Conservation (phyloP, 2,329 filamentous ascomycete species). For the Huntiella omanensis region DNA sequence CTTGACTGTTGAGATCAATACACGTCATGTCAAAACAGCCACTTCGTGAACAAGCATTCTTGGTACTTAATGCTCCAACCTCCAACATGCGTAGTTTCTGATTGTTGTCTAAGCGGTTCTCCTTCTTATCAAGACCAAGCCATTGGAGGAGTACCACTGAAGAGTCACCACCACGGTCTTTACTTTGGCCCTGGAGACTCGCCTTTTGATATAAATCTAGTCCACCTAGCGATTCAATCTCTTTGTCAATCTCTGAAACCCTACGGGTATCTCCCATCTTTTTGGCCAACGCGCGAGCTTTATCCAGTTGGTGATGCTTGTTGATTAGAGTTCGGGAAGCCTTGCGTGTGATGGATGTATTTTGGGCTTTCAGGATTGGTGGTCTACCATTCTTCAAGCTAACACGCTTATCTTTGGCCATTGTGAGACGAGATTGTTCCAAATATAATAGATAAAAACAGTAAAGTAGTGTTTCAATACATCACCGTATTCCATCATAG, state of each 20-base stretch:
- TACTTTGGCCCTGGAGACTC: constrained; percentile 48
- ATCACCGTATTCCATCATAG: no score
- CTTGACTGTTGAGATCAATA: constrained; percentile 83
- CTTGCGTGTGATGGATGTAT: constrained; percentile 35
- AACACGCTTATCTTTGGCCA: constrained; percentile 18
- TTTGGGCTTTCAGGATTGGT: constrained; percentile 29
- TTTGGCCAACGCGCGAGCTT: constrained; percentile 37
- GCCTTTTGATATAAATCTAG: constrained; percentile 46
- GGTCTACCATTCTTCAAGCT: constrained; percentile 27
- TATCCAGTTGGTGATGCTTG: constrained; percentile 45
- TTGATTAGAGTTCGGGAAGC: constrained; percentile 47
- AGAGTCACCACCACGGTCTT: constrained; percentile 48
- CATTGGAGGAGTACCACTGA: constrained; percentile 45
- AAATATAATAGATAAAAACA: neutral
- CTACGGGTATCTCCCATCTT: constrained; percentile 31
- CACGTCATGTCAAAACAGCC: constrained; percentile 53
- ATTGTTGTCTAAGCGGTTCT: constrained; percentile 6
- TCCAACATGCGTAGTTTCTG: constrained; percentile 52
- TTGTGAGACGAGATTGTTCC: neutral
- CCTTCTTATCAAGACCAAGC: constrained; percentile 21
- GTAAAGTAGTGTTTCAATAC: neutral
- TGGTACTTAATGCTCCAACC: constrained; percentile 68
- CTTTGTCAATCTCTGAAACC: constrained; percentile 26
- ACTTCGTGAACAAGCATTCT: constrained; percentile 66
- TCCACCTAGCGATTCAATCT: constrained; percentile 40